phyloP scores from a whole-genome alignment of 805 yeast species.

The Teunomyces stri region DNA sequence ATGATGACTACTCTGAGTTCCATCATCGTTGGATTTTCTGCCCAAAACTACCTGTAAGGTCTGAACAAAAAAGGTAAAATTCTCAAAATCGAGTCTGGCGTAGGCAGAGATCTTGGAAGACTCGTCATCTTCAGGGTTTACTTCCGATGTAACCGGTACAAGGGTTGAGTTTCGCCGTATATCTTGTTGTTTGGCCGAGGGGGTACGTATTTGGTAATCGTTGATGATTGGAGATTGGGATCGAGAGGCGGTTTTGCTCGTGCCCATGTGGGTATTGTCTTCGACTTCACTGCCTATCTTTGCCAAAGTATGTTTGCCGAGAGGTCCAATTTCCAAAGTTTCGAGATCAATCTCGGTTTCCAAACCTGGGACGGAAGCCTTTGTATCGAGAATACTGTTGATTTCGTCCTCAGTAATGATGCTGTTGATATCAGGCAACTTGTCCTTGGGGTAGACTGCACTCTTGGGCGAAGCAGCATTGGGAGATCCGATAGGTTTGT shows the following conservation, averaged over 20 bases:
- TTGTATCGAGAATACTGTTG: slow-evolving; percentile 8
- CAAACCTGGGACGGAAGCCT: background rate
- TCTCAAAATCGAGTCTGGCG: slow-evolving; percentile 85
- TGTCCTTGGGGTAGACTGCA: background rate
- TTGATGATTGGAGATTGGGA: slow-evolving; percentile 14
- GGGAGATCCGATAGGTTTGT: background rate
- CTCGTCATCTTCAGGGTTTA: slow-evolving; percentile 12
- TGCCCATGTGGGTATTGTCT: background rate
- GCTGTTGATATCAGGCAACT: background rate
- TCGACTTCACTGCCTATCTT: slow-evolving; percentile 1
- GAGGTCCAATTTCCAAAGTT: slow-evolving; percentile 12
- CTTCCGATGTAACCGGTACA: slow-evolving; percentile 18
- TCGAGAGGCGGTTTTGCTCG: slow-evolving; percentile 13
- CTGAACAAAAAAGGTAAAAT: slow-evolving; percentile 93
- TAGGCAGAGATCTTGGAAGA: slow-evolving; percentile 49
- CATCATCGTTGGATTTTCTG: slow-evolving; percentile 58
- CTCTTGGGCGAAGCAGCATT: slow-evolving; percentile 1
- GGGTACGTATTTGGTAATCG: background rate
- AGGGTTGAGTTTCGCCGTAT: slow-evolving; percentile 15
- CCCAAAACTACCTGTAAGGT: slow-evolving; percentile 93
- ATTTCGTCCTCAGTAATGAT: slow-evolving; percentile 12
- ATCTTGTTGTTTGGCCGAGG: slow-evolving; percentile 7
- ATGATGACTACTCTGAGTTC: slow-evolving; percentile 62
- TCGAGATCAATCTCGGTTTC: slow-evolving; percentile 6
- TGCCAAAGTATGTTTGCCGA: slow-evolving; percentile 7